phyloP scores from a whole-genome alignment of 495 filamentous ascomycete genomes.

The Endocarpon pusillum region DNA sequence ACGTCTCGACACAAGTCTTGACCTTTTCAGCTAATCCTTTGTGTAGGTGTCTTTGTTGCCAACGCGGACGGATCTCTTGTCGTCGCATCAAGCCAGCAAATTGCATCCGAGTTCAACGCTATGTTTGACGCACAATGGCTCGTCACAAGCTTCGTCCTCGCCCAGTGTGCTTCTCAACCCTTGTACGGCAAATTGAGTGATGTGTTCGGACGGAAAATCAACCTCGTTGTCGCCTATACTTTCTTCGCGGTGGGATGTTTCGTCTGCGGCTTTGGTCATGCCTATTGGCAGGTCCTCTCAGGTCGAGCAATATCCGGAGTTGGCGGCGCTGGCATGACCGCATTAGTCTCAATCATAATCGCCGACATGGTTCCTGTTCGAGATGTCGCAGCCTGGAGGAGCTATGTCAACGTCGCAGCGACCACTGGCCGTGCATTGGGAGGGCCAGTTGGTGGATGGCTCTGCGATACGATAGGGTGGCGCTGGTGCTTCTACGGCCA shows the following conservation, averaged over 20 bases:
- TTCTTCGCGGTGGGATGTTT: constrained; percentile 27
- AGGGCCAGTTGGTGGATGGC: constrained; percentile 44
- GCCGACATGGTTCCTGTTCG: constrained; percentile 47
- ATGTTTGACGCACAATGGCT: constrained; percentile 46
- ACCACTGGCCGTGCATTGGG: constrained; percentile 47
- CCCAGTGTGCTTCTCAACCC: constrained; percentile 40
- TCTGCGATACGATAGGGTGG: constrained; percentile 52
- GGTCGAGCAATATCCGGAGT: constrained; percentile 42
- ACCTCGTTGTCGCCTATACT: constrained; percentile 23
- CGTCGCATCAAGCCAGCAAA: constrained; percentile 40
- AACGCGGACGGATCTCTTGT: constrained; percentile 46
- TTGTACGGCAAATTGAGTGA: constrained; percentile 30
- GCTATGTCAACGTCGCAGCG: constrained; percentile 46
- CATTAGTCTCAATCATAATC: constrained; percentile 41
- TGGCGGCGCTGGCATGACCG: constrained; percentile 39
- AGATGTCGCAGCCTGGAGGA: constrained; percentile 50
- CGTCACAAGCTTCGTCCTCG: constrained; percentile 45
- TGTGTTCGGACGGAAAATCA: constrained; percentile 28
- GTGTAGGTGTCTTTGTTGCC: constrained; percentile 51
- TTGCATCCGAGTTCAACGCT: constrained; percentile 50
- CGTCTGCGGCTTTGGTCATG: constrained; percentile 27
- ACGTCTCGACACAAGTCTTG: no score
- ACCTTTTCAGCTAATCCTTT: no score
- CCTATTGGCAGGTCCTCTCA: constrained; percentile 35
- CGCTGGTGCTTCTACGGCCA: constrained; percentile 35